These are phyloP conservation scores for Irpex sp. DNA, from an alignment of 1,284 basidiomycete species.

Conservation along the genomic window DNA sequence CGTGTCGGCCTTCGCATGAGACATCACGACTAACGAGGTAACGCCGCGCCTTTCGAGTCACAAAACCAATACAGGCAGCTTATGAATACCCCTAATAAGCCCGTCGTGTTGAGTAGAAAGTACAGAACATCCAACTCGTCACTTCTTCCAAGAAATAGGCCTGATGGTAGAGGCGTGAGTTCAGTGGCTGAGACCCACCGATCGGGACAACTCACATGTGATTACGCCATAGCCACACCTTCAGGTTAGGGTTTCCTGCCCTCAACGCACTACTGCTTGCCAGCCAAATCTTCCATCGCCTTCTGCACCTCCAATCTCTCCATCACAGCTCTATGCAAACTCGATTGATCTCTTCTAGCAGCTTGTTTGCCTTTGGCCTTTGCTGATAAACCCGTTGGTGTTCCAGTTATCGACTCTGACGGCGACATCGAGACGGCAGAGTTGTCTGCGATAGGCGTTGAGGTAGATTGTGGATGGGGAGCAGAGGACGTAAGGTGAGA, in stretches of 20 bases:
- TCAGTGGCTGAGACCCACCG: background rate
- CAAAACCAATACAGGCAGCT: too few relatives aligned
- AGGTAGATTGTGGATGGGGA: slow-evolving; percentile 5
- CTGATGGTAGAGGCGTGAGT: background rate
- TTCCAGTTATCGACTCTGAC: slow-evolving; percentile 3
- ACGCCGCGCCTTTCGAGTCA: too few relatives aligned
- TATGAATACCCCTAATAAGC: too few relatives aligned
- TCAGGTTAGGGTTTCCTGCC: slow-evolving; percentile 1
- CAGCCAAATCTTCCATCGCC: slow-evolving; percentile 54
- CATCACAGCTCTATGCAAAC: slow-evolving; percentile 67
- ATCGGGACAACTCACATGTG: slow-evolving; percentile 8
- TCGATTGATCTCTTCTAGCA: slow-evolving; percentile 46
- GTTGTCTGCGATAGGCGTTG: background rate
- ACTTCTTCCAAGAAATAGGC: background rate
- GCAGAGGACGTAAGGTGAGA: slow-evolving; percentile 46
- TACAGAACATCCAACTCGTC: too few relatives aligned
- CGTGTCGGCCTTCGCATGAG: slow-evolving; percentile 32
- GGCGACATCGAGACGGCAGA: background rate
- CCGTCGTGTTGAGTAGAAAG: too few relatives aligned
- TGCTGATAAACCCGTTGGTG: slow-evolving; percentile 1
- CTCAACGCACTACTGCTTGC: background rate
- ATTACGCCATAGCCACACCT: background rate
- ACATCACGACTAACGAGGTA: background rate
- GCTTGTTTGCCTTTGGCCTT: slow-evolving; percentile 25
- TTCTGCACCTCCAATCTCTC: slow-evolving; percentile 69